phyloP scores from a whole-genome alignment of 2,329 filamentous ascomycete genomes.

The Chaetothyriales sp. region DNA sequence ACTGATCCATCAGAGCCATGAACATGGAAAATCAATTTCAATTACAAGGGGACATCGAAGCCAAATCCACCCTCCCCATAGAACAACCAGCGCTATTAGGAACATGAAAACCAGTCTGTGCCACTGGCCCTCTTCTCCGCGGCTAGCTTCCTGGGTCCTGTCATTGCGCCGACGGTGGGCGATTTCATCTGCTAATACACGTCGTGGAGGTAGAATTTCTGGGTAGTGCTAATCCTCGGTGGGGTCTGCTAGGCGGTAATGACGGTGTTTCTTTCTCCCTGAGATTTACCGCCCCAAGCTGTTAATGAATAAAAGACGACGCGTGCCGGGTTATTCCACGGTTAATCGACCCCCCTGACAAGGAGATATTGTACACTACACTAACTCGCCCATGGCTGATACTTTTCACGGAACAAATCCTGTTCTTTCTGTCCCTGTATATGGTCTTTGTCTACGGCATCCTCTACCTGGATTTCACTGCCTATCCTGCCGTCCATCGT shows the following conservation, averaged over 20 bases:
- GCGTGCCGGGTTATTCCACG: slow-evolving; percentile 33
- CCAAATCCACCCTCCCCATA: background rate
- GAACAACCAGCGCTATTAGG: background rate
- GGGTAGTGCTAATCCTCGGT: slow-evolving; percentile 40
- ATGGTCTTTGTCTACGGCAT: slow-evolving; percentile 27
- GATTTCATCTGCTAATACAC: slow-evolving; percentile 38
- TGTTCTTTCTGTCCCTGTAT: slow-evolving; percentile 34
- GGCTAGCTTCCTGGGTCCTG: slow-evolving; percentile 38
- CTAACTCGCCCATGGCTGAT: slow-evolving; percentile 33
- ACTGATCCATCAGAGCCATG: background rate
- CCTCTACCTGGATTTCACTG: slow-evolving; percentile 26
- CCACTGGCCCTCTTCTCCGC: slow-evolving; percentile 32
- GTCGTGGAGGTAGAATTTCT: slow-evolving; percentile 46
- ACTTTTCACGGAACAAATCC: slow-evolving; percentile 36
- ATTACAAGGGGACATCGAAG: background rate
- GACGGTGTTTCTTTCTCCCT: slow-evolving; percentile 33
- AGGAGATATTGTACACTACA: slow-evolving; percentile 31
- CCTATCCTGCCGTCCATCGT: slow-evolving; percentile 28
- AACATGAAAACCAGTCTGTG: slow-evolving; percentile 33
- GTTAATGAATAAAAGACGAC: slow-evolving; percentile 35
- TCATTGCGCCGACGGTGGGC: slow-evolving; percentile 22
- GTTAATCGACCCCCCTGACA: slow-evolving; percentile 33
- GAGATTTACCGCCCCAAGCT: slow-evolving; percentile 40
- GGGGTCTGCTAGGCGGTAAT: slow-evolving; percentile 30
- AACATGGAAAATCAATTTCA: background rate